Conservation (phyloP, 306 rosid genomes). For the Lablab purpureus region DNA sequence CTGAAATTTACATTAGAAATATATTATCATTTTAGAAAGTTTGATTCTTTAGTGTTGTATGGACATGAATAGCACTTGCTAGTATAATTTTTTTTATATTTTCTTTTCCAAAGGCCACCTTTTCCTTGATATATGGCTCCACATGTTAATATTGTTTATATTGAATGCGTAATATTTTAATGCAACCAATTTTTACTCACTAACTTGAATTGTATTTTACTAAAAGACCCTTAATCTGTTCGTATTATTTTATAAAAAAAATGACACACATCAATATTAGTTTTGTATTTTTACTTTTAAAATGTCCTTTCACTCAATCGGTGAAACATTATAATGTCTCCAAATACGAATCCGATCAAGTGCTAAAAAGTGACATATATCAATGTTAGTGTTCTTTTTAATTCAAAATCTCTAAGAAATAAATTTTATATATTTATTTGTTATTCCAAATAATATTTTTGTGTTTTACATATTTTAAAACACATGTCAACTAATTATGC, state of each 20-base stretch:
- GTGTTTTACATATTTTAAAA: too few relatives aligned
- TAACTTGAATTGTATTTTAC: neutral
- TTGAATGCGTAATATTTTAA: neutral
- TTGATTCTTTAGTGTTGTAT: too few relatives aligned
- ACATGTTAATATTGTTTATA: neutral
- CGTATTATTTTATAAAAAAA: neutral
- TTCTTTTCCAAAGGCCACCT: neutral
- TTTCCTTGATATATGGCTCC: neutral
- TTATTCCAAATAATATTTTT: too few relatives aligned
- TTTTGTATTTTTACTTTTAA: neutral
- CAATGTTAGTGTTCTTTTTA: too few relatives aligned
- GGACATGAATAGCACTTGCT: too few relatives aligned
- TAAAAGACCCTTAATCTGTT: neutral
- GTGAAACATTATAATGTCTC: neutral
- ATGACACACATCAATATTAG: neutral
- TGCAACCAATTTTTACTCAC: neutral
- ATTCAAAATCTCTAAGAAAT: too few relatives aligned
- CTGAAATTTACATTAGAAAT: too few relatives aligned
- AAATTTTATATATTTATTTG: too few relatives aligned
- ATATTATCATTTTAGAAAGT: too few relatives aligned
- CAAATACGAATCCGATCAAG: too few relatives aligned
- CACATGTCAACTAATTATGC: neutral
- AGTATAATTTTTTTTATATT: neutral
- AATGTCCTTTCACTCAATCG: neutral
- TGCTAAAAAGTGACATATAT: too few relatives aligned